Evolutionary conservation across 805 yeast species (phyloP), one percentile per base, ranked within the genome.

Genomic region (Nematodospora valgi): DNA sequence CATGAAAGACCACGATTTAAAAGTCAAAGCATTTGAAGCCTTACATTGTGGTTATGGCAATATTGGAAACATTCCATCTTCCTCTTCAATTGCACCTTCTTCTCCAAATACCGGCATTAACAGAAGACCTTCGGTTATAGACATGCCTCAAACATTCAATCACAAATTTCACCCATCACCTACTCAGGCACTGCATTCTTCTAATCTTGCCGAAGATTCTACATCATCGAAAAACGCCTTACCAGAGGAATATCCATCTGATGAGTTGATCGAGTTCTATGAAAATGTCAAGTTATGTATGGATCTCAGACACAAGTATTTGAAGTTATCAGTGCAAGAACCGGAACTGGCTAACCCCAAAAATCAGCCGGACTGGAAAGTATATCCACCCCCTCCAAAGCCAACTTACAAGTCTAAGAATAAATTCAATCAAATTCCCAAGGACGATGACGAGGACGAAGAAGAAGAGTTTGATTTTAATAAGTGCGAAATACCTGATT

Each of bases 321-420:
- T 84, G 59, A 49, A 59, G 2, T 46, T 76, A 8, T 87, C 97
- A 1, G 46, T 76, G 35, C 99, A 93, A 62, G 34, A 43, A 4
- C 66, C 77, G 37, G 83, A 82, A 29, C 54, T 62, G 23, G 83
- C 80, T 48, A 93, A 93, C 58, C 98, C 98, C 2, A 88, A 91
- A 54, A 91, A 94, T 59, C 52, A 49, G 17, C 62, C 61, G 10
- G 62, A 57, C 25, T 93, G 98, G 98, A 54, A 54, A 11, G 80
- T 93, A 32, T 91, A 89, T 54, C 99, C 99, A 0, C 78, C 81
- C 8, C 97, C 98, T 1, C 98, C 98, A 10, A 79, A 79, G 45
- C 97, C 98, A 3, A 80, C 91, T 14, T 68, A 68, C 46, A 68
- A 48, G 80, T 93, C 80, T 72, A 82, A 52, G 43, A 66, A 60